These are phyloP conservation scores for Candida anglica DNA, from an alignment of 805 yeast genomes.

Conservation along the genomic window DNA sequence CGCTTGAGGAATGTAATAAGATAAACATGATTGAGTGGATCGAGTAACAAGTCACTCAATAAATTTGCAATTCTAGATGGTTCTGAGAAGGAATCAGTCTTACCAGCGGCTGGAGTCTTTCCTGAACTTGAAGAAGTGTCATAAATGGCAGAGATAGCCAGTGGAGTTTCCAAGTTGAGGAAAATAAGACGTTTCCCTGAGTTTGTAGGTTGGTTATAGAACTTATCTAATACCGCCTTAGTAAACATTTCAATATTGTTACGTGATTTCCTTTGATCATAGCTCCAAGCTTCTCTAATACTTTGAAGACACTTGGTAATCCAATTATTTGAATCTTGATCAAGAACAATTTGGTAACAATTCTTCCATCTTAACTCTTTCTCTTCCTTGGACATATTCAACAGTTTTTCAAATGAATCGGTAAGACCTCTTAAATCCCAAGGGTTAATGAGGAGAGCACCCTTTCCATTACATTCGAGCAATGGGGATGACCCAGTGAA, in stretches of 20 bases:
- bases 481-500: slow-evolving; percentile 92
- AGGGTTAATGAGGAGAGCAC: slow-evolving; percentile 81
- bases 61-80: slow-evolving; percentile 56
- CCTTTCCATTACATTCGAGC: slow-evolving; percentile 46
- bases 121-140: slow-evolving; percentile 13
- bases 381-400: slow-evolving; percentile 62
- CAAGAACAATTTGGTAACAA: slow-evolving; percentile 53
- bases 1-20: slow-evolving; percentile 64
- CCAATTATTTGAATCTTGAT: slow-evolving; percentile 77
- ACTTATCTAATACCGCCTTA: slow-evolving; percentile 25
- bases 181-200: slow-evolving; percentile 44
- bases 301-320: slow-evolving; percentile 50
- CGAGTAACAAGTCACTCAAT: slow-evolving; percentile 54
- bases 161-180: slow-evolving; percentile 47
- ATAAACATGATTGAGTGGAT: slow-evolving; percentile 64
- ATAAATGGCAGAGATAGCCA: slow-evolving; percentile 18
- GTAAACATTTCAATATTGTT: slow-evolving; percentile 28
- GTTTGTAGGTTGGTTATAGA: slow-evolving; percentile 16
- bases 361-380: slow-evolving; percentile 57
- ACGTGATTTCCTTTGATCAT: slow-evolving; percentile 22
- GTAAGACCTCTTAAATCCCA: slow-evolving; percentile 77
- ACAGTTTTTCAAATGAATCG: slow-evolving; percentile 56
- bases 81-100: slow-evolving; percentile 38
- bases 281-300: slow-evolving; percentile 43
- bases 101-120: slow-evolving; percentile 19